Base-by-base conservation (phyloP, 2,329 filamentous ascomycete species). In the Clonostachys chloroleuca region DNA sequence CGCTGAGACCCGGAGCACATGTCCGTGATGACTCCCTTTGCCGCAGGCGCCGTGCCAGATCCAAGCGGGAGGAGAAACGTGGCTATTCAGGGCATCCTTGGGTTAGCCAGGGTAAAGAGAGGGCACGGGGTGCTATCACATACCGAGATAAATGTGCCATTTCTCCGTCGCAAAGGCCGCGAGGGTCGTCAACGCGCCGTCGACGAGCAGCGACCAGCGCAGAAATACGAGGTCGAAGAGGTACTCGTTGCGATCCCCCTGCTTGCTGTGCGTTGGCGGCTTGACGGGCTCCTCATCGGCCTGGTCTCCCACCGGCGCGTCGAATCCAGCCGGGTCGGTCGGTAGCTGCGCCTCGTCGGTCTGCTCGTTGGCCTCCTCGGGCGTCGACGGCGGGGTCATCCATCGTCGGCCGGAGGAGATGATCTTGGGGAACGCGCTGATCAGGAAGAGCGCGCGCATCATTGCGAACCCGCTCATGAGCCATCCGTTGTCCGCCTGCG, bases 1-100 rank as follows among this genome's bases (percentile, higher is more conserved):
- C 84, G 73, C 47, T 85, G 77, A 1, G 72, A 72, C 2, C 79
- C 70, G 0, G 82, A 69, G 41, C 83, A 83, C 83, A 89, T 85
- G 48, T 86, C 79, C 0, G 86, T 77, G 49, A 89, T 87, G n/a
- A 85, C 82, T 1, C 85, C 86, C 53, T 89, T 89, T 2, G 84
- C 83, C 0, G 85, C 83, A 0, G 84, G 77, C 0, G 83, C 85
- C 0, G 84, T 84, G 0, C 86, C 86, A 0, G 84, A 85, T 0
- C 82, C 84, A 33, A 89, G 79, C 0, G 86, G 86, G 0, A 89
- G 70, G 2, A 88, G 59, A 24, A 80, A 75, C 0, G 83, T 83
- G 2, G 84, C 78, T 75, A 34, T 5, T 7, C 14, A 16, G 20
- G 30, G n/a, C n/a, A 40, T 37, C 13, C 10, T 40, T 5, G 17